Percentiles rank a stretch among this genome's conserved stretches.
These are phyloP conservation scores for Macadamia integrifolia DNA, from an alignment of 164 flowering plant genomes.

Conservation along the genomic window DNA sequence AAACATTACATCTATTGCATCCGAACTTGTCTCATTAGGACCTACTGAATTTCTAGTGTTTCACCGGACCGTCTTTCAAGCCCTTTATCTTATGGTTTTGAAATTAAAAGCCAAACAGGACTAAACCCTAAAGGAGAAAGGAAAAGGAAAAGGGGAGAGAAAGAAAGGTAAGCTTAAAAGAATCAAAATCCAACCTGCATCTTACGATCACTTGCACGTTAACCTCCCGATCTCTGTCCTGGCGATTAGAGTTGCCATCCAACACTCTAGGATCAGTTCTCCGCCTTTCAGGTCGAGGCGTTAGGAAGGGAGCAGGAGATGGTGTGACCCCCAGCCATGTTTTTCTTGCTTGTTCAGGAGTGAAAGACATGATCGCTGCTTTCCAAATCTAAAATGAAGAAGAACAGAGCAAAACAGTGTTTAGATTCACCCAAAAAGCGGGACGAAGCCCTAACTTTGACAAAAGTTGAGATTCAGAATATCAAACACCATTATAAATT, in stretches of 20 bases:
- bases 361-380: constrained; percentile 33
- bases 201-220: constrained; percentile 81
- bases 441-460: not conserved
- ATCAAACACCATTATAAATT: too few relatives aligned
- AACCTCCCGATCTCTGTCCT: constrained; percentile 61
- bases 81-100: not conserved
- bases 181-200: constrained; percentile 54
- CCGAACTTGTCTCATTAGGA: not conserved
- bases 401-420: not conserved
- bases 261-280: constrained; percentile 38
- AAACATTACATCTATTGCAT: too few relatives aligned
- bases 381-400: not conserved
- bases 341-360: constrained; percentile 58
- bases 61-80: not conserved
- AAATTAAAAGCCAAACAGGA: not conserved
- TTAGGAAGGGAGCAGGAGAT: constrained; percentile 65
- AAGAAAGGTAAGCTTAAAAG: not conserved
- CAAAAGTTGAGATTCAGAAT: not conserved
- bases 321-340: constrained; percentile 40
- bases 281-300: constrained; percentile 71
- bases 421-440: not conserved
- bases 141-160: not conserved
- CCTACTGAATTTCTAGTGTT: not conserved
- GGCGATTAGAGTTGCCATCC: constrained; percentile 36
- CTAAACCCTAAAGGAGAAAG: not conserved